Percentiles rank a stretch among this genome's conserved stretches.
Conservation (phyloP, 306 rosid species). For the Citrullus amarus region DNA sequence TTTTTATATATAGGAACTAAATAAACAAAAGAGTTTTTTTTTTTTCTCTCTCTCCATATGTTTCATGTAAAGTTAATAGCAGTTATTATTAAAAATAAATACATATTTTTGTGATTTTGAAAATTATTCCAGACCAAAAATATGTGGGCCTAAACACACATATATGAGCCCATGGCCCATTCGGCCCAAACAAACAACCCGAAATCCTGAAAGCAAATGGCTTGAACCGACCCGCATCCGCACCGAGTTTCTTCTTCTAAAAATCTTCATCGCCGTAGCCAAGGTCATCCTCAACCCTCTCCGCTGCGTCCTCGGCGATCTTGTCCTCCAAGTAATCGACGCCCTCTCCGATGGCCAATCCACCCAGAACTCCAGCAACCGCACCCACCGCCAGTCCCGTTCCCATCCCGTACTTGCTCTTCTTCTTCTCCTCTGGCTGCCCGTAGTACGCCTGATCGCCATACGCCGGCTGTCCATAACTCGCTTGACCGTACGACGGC, state of each 20-base stretch:
- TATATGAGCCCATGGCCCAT: neutral
- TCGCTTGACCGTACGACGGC: conserved; percentile 10
- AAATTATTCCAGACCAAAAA: neutral
- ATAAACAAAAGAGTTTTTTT: too few species aligned
- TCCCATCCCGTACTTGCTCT: conserved; percentile 84
- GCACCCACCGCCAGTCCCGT: conserved; percentile 93
- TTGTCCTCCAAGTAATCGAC: conserved; percentile 50
- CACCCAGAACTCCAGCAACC: conserved; percentile 57
- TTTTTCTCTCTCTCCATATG: too few species aligned
- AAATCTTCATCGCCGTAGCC: conserved; percentile 31
- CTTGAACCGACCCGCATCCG: neutral
- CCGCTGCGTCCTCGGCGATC: conserved; percentile 47
- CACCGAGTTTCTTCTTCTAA: neutral
- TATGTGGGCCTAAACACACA: neutral
- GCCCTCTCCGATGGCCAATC: conserved; percentile 56
- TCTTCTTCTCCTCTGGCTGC: conserved; percentile 37
- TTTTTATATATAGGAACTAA: too few species aligned
- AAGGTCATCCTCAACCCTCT: conserved; percentile 46
- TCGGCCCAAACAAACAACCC: neutral
- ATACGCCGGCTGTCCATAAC: conserved; percentile 21
- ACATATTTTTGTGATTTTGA: neutral
- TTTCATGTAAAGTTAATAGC: too few species aligned
- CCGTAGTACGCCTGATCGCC: conserved; percentile 13
- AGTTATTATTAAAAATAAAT: neutral
- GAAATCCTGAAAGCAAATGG: neutral